Evolutionary conservation across 495 filamentous ascomycete genomes (phyloP), one percentile per base, ranked within the genome.

Genomic region (Podospora pseudoanserina): DNA sequence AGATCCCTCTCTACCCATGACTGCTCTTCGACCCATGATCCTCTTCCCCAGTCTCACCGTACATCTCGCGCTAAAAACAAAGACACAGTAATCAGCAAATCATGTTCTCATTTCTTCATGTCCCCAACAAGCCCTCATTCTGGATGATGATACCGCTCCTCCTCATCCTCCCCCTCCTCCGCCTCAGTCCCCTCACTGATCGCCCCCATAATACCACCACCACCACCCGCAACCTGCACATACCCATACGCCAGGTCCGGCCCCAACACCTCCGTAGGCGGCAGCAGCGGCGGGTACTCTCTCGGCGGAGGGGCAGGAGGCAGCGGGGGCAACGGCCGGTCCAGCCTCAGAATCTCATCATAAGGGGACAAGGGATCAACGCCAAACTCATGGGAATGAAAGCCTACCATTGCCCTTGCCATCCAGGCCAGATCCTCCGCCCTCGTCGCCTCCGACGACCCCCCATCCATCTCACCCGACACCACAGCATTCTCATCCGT

Each of bases 401-500:
- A n/a, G 67, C 71, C 49, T 58, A 72, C 69, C 73, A 77, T 69
- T 2, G 73, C 73, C 63, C 63, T 69, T 23, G 68, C 66, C 73
- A 77, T 74, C 75, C 75, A 76, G 49, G 71, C 71, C 66, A 71
- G 18, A 32, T 75, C 72, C 9, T 62, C 67, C 30, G 61, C 61
- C 30, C 61, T 39, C 32, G 61, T 63, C 27, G 61, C 61, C 16
- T 34, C 58, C 60, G 9, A 26, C 53, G 39, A 64, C 66, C 67
- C 34, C 65, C 28, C 61, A 49, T 63, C 61, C 61, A 63, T 2
- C 61, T 63, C 61, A 4, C 18, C 27, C 18, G 5, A 11, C 16
- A 4, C 11, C 2, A 9, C 59, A 3, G 32, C 26, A 4, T 34
- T n/a, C 9, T 32, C 49, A 32, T 58, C 64, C 20, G 44, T n/a